Conservation (phyloP, 179 eudicot genomes). For the Spinacia oleracea region DNA sequence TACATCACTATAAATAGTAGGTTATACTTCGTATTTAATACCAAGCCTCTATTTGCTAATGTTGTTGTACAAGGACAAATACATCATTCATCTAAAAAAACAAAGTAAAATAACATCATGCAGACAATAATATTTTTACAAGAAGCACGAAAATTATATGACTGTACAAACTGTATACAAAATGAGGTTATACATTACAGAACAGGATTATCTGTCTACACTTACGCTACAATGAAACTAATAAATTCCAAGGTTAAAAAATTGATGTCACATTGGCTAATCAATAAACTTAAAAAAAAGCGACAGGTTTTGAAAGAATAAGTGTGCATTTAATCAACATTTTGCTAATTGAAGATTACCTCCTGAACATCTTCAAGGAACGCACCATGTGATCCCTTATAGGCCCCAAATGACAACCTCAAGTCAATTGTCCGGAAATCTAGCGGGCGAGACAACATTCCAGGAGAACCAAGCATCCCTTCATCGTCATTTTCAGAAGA, state of each 20-base stretch:
- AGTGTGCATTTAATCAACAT: neutral
- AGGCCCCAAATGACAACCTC: slow-evolving; percentile 83
- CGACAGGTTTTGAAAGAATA: neutral
- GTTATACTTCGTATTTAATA: neutral
- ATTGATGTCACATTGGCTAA: neutral
- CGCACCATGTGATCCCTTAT: slow-evolving; percentile 82
- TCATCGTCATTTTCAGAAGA: slow-evolving; percentile 74
- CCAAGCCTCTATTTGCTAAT: neutral
- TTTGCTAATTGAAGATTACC: slow-evolving; percentile 41
- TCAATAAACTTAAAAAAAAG: slow-evolving; percentile 1
- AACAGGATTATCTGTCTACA: neutral
- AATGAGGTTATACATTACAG: neutral
- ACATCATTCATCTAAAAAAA: neutral
- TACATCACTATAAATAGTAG: neutral
- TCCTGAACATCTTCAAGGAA: slow-evolving; percentile 89
- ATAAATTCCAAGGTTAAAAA: neutral
- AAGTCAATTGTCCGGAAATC: slow-evolving; percentile 91
- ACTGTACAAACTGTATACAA: neutral
- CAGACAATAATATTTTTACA: neutral
- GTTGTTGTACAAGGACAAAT: neutral
- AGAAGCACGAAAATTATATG: neutral
- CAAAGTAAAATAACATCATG: neutral
- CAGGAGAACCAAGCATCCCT: slow-evolving; percentile 83
- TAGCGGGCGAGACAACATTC: slow-evolving; percentile 82
- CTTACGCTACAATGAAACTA: neutral